A percentile compares a stretch with the other conserved stretches of the same genome.
Evolutionary conservation across 2,329 filamentous ascomycete genomes (phyloP).

Genomic region (Verticillium zaregamsianum): DNA sequence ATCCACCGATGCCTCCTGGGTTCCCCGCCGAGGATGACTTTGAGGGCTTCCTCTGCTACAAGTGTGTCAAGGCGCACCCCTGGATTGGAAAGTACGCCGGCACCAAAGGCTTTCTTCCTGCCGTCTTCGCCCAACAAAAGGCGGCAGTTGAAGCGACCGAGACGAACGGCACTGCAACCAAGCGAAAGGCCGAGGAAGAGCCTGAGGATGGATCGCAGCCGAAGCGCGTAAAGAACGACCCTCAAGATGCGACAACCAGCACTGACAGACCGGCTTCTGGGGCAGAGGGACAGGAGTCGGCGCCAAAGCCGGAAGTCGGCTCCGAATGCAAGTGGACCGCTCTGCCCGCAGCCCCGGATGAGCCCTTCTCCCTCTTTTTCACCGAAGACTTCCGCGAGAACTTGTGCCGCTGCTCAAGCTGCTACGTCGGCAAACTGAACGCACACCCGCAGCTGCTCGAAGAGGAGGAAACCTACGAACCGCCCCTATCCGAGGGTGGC

Average conservation of each 20-base stretch:
- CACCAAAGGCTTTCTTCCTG: slow-evolving; percentile 70
- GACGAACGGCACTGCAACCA: slow-evolving; percentile 39
- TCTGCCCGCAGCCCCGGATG: slow-evolving; percentile 49
- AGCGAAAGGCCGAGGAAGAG: slow-evolving; percentile 62
- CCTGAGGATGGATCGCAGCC: slow-evolving; percentile 27
- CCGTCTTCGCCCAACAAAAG: slow-evolving; percentile 52
- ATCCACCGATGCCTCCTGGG: slow-evolving; percentile 70
- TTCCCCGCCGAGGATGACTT: slow-evolving; percentile 90
- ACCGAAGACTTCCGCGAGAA: slow-evolving; percentile 72
- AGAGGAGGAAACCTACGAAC: slow-evolving; percentile 92
- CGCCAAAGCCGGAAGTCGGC: slow-evolving; percentile 10
- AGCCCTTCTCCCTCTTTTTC: slow-evolving; percentile 76
- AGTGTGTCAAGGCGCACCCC: slow-evolving; percentile 80
- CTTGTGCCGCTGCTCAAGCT: slow-evolving; percentile 78
- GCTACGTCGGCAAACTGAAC: slow-evolving; percentile 65
- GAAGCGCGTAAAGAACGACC: slow-evolving; percentile 51
- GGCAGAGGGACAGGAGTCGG: slow-evolving; percentile 7
- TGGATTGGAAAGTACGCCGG: slow-evolving; percentile 92
- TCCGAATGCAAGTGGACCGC: slow-evolving; percentile 54
- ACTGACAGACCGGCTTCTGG: slow-evolving; percentile 7
- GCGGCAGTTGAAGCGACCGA: slow-evolving; percentile 10
- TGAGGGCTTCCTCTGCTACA: slow-evolving; percentile 88
- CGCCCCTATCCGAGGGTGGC: slow-evolving; percentile 69
- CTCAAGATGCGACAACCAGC: slow-evolving; percentile 2
- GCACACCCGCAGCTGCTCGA: slow-evolving; percentile 79